A percentile compares a stretch with the other conserved stretches of the same genome.
phyloP scores from a whole-genome alignment of 352 stramenopile species.

The Phytophthora tentaculata region DNA sequence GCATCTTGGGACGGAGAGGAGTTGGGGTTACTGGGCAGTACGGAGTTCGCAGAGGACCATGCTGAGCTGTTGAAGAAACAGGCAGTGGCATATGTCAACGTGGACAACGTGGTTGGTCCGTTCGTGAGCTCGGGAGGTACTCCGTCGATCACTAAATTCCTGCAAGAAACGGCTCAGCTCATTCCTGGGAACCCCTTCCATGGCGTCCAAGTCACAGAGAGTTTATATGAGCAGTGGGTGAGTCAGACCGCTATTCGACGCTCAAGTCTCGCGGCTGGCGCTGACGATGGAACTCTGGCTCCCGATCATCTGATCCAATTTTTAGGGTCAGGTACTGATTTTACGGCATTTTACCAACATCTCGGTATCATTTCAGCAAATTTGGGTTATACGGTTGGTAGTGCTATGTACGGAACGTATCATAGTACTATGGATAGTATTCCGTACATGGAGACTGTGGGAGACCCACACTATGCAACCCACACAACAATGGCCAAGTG shows the following conservation, averaged over 20 bases:
- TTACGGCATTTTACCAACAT: constrained; percentile 87
- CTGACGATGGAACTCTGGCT: constrained; percentile 42
- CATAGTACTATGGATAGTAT: constrained; percentile 90
- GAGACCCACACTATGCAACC: constrained; percentile 67
- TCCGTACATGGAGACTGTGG: constrained; percentile 60
- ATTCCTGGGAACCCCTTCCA: constrained; percentile 51
- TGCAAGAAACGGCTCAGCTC: constrained; percentile 60
- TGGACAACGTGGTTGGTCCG: constrained; percentile 71
- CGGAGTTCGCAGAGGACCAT: constrained; percentile 74
- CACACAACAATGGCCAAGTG: constrained; percentile 59
- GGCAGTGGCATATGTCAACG: constrained; percentile 82
- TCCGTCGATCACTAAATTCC: constrained; percentile 61
- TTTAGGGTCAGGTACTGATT: constrained; percentile 73
- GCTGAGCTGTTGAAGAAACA: constrained; percentile 52
- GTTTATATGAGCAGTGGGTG: constrained; percentile 53
- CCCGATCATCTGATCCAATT: constrained; percentile 62
- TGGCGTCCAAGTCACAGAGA: constrained; percentile 28
- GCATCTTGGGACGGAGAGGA: constrained; percentile 90
- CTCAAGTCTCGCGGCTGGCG: constrained; percentile 12
- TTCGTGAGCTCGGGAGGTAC: constrained; percentile 54
- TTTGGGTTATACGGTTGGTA: constrained; percentile 34
- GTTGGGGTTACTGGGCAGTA: constrained; percentile 69
- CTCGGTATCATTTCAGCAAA: constrained; percentile 81
- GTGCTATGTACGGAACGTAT: constrained; percentile 69
- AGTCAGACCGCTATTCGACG: constrained; percentile 30